Evolutionary conservation across 768 basidiomycete species (phyloP).

Genomic region (Suillus variegatus): DNA sequence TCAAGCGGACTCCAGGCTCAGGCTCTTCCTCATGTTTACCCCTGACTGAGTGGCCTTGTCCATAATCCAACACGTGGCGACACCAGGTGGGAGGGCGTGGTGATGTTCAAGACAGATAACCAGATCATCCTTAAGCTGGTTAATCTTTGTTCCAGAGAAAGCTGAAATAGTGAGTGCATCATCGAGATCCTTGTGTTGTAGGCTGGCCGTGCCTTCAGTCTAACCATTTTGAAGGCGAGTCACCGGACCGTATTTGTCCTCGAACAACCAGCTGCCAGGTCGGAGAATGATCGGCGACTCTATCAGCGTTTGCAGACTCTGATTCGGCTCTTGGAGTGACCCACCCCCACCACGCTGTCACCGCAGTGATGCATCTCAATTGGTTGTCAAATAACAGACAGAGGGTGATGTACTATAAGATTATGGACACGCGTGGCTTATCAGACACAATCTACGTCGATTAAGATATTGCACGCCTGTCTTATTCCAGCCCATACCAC

Average conservation of each 20-base stretch:
- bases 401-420: conserved; percentile 21
- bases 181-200: not conserved
- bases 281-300: too few relatives aligned
- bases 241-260: too few relatives aligned
- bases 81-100: too few relatives aligned
- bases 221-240: too few relatives aligned
- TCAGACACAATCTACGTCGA: not conserved
- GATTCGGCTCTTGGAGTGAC: not conserved
- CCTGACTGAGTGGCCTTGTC: too few relatives aligned
- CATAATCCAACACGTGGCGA: too few relatives aligned
- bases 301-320: not conserved
- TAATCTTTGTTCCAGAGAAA: too few relatives aligned
- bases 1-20: too few relatives aligned
- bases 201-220: not conserved
- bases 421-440: conserved; percentile 24
- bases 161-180: not conserved
- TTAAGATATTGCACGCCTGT: conserved; percentile 28
- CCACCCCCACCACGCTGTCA: not conserved
- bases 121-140: too few relatives aligned
- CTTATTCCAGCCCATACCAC: conserved; percentile 33
- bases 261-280: too few relatives aligned
- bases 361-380: conserved; percentile 11
- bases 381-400: conserved; percentile 22
- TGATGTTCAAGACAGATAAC: too few relatives aligned
- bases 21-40: too few relatives aligned